phyloP scores from a whole-genome alignment of 2,329 filamentous ascomycete genomes.

The Myriosclerotinia duriaeana region DNA sequence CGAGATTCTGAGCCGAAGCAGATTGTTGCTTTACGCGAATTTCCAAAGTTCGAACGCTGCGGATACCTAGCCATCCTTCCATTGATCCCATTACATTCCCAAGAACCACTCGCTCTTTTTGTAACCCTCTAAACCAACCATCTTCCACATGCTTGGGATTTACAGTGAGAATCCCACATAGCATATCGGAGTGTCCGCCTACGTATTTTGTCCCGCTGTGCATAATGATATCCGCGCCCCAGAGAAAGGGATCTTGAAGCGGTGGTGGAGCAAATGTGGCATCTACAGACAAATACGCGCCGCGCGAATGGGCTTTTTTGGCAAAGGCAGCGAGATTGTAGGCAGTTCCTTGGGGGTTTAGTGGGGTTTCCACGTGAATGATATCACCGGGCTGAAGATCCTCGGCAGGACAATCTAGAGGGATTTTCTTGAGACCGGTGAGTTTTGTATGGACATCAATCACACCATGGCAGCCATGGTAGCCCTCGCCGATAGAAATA shows the following conservation, averaged over 20 bases:
- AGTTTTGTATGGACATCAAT: slow-evolving; percentile 72
- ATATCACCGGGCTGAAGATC: slow-evolving; percentile 76
- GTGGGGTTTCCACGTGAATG: slow-evolving; percentile 87
- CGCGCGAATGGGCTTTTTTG: slow-evolving; percentile 65
- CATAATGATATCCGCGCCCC: slow-evolving; percentile 84
- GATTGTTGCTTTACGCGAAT: slow-evolving; percentile 78
- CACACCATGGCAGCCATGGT: slow-evolving; percentile 92
- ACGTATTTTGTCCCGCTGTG: slow-evolving; percentile 96
- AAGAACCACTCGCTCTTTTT: slow-evolving; percentile 69
- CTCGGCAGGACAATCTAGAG: slow-evolving; percentile 65
- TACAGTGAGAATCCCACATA: slow-evolving; percentile 79
- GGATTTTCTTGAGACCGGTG: slow-evolving; percentile 69
- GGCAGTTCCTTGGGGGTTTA: slow-evolving; percentile 87
- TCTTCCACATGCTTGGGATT: slow-evolving; percentile 49
- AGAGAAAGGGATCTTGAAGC: slow-evolving; percentile 78
- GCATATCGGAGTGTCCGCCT: slow-evolving; percentile 89
- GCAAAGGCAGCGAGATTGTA: slow-evolving; percentile 72
- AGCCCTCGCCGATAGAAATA: slow-evolving; percentile 80
- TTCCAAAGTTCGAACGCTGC: slow-evolving; percentile 82
- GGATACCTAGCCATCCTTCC: slow-evolving; percentile 88
- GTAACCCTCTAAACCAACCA: slow-evolving; percentile 56
- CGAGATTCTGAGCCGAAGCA: slow-evolving; percentile 65
- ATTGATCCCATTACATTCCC: slow-evolving; percentile 85
- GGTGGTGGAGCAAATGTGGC: slow-evolving; percentile 91
- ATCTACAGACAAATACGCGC: slow-evolving; percentile 80